Conservation (phyloP, 495 filamentous ascomycete genomes). For the Talaromyces nanjingensis region DNA sequence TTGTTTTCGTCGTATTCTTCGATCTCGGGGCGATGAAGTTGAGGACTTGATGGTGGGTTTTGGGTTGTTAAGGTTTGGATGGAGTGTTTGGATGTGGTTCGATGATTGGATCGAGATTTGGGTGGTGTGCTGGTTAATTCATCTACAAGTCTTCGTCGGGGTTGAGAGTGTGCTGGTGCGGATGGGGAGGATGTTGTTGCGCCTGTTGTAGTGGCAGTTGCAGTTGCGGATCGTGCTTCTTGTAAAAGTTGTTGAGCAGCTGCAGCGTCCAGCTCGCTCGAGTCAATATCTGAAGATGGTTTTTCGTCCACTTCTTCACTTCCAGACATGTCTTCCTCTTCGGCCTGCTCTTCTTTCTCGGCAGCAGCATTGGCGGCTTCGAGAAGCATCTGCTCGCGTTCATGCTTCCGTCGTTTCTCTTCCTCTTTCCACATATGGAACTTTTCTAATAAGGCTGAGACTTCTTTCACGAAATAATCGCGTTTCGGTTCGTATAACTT, state of each 20-base stretch:
- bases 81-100: not conserved
- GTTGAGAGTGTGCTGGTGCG: not conserved
- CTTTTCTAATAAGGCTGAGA: slow-evolving; percentile 73
- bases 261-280: slow-evolving; percentile 66
- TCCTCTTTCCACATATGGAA: slow-evolving; percentile 84
- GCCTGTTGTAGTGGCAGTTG: slow-evolving; percentile 14
- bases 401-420: slow-evolving; percentile 71
- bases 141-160: slow-evolving; percentile 11
- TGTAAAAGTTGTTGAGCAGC: slow-evolving; percentile 67
- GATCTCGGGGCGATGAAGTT: not conserved
- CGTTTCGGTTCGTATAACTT: slow-evolving; percentile 83
- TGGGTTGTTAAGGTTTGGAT: not conserved
- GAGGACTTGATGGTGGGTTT: not conserved
- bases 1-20: slow-evolving; percentile 33
- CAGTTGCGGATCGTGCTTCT: slow-evolving; percentile 48
- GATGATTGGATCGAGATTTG: not conserved
- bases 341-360: slow-evolving; percentile 3
- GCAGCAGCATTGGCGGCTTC: slow-evolving; percentile 6
- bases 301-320: slow-evolving; percentile 20
- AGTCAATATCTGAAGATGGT: slow-evolving; percentile 33
- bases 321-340: slow-evolving; percentile 2
- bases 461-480: slow-evolving; percentile 72
- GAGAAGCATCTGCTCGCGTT: slow-evolving; percentile 47
- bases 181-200: slow-evolving; percentile 11
- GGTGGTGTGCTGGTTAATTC: slow-evolving; percentile 3